Conservation (phyloP, 164 flowering plant genomes). For the Tetracentron sinense region DNA sequence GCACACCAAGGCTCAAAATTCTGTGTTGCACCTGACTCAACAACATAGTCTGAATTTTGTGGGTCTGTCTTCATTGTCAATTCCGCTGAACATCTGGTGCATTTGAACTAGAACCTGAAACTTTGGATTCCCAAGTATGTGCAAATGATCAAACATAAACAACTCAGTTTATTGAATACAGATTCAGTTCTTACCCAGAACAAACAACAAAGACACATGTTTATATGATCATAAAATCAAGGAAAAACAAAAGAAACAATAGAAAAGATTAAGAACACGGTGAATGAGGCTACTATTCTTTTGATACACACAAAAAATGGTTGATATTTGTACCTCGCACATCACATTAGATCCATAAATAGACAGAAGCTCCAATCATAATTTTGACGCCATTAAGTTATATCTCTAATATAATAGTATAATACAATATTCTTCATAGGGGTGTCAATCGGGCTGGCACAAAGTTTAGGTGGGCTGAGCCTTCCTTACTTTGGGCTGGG, state of each 20-base stretch:
- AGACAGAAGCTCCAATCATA: neutral
- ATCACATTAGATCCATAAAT: no score
- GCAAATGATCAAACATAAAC: conserved; percentile 19
- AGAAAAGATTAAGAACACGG: neutral
- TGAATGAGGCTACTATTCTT: no score
- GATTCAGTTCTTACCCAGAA: neutral
- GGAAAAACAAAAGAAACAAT: no score
- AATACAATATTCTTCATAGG: no score
- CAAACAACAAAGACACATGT: neutral
- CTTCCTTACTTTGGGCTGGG: no score
- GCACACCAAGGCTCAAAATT: conserved; percentile 98
- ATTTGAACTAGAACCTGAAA: conserved; percentile 87
- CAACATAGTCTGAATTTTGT: conserved; percentile 84
- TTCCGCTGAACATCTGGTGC: conserved; percentile 92
- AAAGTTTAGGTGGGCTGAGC: no score
- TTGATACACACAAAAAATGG: no score
- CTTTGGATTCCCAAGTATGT: conserved; percentile 85
- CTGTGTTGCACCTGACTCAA: conserved; percentile 83
- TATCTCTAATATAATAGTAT: no score
- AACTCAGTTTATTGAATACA: neutral
- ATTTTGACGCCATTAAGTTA: no score
- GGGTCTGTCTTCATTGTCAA: conserved; percentile 89
- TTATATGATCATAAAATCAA: neutral
- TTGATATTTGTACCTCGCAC: neutral
- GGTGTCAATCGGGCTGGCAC: no score